phyloP scores from a whole-genome alignment of 2,329 filamentous ascomycete species.

The Elsinoe arachidis region DNA sequence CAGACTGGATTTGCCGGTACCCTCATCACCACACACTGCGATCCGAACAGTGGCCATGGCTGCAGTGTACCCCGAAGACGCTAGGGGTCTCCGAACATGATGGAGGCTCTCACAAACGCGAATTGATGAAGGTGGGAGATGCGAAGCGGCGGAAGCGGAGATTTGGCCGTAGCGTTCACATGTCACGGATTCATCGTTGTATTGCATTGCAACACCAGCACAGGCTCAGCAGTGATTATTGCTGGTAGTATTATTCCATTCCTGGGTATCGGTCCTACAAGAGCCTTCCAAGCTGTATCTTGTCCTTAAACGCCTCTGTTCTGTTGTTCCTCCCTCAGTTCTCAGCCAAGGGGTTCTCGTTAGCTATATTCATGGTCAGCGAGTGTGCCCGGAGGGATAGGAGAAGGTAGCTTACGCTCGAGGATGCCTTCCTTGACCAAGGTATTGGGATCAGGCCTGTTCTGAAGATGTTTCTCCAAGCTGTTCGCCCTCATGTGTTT shows the following conservation, averaged over 20 bases:
- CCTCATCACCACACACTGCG: conserved; percentile 93
- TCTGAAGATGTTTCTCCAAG: conserved; percentile 76
- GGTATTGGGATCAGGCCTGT: conserved; percentile 66
- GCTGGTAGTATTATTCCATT: background rate
- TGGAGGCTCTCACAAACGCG: too few relatives aligned
- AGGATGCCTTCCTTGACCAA: conserved; percentile 74
- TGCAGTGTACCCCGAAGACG: background rate
- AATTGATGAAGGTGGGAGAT: background rate
- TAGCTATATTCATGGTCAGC: background rate
- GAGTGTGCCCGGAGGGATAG: background rate
- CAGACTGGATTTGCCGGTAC: conserved; percentile 79
- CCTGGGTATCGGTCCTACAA: conserved; percentile 3
- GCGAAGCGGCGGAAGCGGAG: too few relatives aligned
- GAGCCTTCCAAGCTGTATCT: background rate
- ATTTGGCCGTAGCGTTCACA: too few relatives aligned
- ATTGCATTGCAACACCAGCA: too few relatives aligned
- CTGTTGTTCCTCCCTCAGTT: background rate
- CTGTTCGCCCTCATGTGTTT: conserved; percentile 81
- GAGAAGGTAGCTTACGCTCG: conserved; percentile 29
- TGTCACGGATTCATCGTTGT: too few relatives aligned
- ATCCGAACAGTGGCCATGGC: conserved; percentile 59
- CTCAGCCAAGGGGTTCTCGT: conserved; percentile 11
- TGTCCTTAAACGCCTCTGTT: background rate
- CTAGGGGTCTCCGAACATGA: background rate
- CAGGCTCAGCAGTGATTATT: background rate